Conservation (phyloP, 345 rosid species). For the Eutrema japonicum region DNA sequence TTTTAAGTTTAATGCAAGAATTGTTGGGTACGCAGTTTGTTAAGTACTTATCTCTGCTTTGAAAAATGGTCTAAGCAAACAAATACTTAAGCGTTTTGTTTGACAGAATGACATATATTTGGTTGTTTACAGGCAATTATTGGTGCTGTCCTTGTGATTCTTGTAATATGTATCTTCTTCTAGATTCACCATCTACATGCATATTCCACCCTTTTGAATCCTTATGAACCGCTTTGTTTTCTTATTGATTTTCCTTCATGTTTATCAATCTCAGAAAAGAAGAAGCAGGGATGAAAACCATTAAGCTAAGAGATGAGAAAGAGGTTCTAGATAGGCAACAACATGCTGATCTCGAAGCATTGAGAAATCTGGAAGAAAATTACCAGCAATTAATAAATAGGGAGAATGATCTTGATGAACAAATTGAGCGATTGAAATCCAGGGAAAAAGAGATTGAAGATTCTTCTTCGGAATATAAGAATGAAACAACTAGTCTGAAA, state of each 20-base stretch:
- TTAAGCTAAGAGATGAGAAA: slow-evolving; percentile 86
- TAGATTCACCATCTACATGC: slow-evolving; percentile 26
- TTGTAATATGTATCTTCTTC: slow-evolving; percentile 21
- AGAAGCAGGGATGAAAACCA: slow-evolving; percentile 92
- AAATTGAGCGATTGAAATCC: slow-evolving; percentile 74
- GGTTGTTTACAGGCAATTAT: slow-evolving; percentile 7
- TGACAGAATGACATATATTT: slow-evolving; percentile 14
- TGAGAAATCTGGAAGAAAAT: slow-evolving; percentile 93
- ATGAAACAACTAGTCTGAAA: slow-evolving; percentile 59
- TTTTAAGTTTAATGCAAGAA: slow-evolving; percentile 1
- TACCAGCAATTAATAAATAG: slow-evolving; percentile 82
- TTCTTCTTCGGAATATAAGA: slow-evolving; percentile 63
- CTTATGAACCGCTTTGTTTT: slow-evolving; percentile 23
- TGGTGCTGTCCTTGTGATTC: slow-evolving; percentile 15
- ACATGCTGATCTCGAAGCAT: slow-evolving; percentile 85
- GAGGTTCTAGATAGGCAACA: slow-evolving; percentile 96
- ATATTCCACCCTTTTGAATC: slow-evolving; percentile 14
- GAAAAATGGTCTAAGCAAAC: slow-evolving; percentile 26
- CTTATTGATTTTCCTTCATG: slow-evolving; percentile 11
- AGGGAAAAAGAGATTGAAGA: slow-evolving; percentile 67
- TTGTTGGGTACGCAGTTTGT: slow-evolving; percentile 9
- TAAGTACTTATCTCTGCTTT: slow-evolving; percentile 14
- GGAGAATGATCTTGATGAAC: slow-evolving; percentile 70
- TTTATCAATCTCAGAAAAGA: slow-evolving; percentile 67
- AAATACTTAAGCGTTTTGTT: slow-evolving; percentile 21